Base-by-base conservation (phyloP, 306 rosid species). In the Trifolium fragiferum region DNA sequence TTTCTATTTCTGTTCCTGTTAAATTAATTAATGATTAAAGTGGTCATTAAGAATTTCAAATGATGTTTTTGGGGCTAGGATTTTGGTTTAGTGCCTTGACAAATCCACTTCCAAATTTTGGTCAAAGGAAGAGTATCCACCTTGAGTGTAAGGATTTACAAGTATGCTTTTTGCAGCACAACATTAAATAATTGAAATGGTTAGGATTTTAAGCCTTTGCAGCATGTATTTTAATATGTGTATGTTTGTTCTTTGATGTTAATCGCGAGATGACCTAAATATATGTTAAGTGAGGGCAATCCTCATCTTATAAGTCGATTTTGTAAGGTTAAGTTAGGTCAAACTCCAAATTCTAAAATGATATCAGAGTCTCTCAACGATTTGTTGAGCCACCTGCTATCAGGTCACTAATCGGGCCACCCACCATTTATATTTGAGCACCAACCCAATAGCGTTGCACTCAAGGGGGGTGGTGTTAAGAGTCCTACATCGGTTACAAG, bases 1-100 rank as follows among this genome's bases (percentile, higher is more conserved):
- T 50, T 75, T 78, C 81, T 72, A 51, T 82, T 77, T 83, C 40
- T 88, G 66, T 44, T 73, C 75, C 50, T 78, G 74, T 72, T 70
- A 13, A 60, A 70, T 71, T 46, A 47, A 47, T 30, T 30, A 30
- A 23, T 64, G 50, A 50, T 75, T 44, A 68, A 57, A 50, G 68
- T 63, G 75, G 81, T 64, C 51, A 83, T 73, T 70, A 16, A 25
- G 62, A 68, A 70, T 62, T 69, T 75, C 27, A 64, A 74, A 49
- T 57, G 18, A 49, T 43, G 63, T 23, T 53, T 54, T 67, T 63
- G 12, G 58, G 70, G 78, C 10, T 12, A 76, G 49, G 71, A 35
- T 9, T 51, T 72, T 5, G 18, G 55, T 70, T 73, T 7, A 32
- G 53, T 72, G 77, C 11, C 68, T 73, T 67, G 70, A 79, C 75